Percentiles rank a stretch among this genome's conserved stretches.
Evolutionary conservation across 768 basidiomycete species (phyloP).

Genomic region (Filobasidium wieringae): DNA sequence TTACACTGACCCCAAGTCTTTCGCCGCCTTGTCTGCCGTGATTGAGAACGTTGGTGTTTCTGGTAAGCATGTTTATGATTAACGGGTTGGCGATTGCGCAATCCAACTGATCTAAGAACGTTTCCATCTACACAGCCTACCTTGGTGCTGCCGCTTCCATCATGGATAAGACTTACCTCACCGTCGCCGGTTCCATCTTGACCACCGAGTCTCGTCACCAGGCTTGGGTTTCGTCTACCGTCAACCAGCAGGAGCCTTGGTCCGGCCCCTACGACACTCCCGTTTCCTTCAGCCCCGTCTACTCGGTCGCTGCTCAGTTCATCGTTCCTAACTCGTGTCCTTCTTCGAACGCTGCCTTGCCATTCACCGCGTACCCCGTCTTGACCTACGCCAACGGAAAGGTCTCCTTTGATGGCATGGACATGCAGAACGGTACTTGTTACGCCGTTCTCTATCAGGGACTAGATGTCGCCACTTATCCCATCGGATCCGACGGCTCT

Average conservation of each 20-base stretch:
- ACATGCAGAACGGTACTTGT: slow-evolving; percentile 39
- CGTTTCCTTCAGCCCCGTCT: slow-evolving; percentile 43
- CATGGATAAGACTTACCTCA: slow-evolving; percentile 41
- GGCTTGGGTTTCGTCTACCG: slow-evolving; percentile 51
- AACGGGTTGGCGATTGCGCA: too few relatives aligned
- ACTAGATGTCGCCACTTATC: slow-evolving; percentile 42
- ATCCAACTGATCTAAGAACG: too few relatives aligned
- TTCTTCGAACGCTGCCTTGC: slow-evolving; percentile 45
- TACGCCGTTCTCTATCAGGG: slow-evolving; percentile 49
- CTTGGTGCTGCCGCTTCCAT: slow-evolving; percentile 49
- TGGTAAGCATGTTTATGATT: background rate
- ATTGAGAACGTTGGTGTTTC: slow-evolving; percentile 51
- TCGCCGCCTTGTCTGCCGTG: slow-evolving; percentile 46
- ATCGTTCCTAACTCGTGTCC: slow-evolving; percentile 47
- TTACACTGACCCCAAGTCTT: slow-evolving; percentile 44
- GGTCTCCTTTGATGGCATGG: slow-evolving; percentile 1
- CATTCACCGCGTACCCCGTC: slow-evolving; percentile 49
- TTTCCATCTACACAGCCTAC: slow-evolving; percentile 46
- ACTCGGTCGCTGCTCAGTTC: slow-evolving; percentile 45
- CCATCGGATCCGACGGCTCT: slow-evolving; percentile 35
- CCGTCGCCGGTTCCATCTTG: slow-evolving; percentile 51
- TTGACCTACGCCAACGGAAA: slow-evolving; percentile 33
- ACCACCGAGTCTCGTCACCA: slow-evolving; percentile 55
- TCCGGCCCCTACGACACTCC: slow-evolving; percentile 50
- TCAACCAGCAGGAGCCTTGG: slow-evolving; percentile 48